Percentiles rank a stretch among this genome's conserved stretches.
phyloP scores from a whole-genome alignment of 192 early-diverging fungal genomes.

The Gamsiella multidivaricata region DNA sequence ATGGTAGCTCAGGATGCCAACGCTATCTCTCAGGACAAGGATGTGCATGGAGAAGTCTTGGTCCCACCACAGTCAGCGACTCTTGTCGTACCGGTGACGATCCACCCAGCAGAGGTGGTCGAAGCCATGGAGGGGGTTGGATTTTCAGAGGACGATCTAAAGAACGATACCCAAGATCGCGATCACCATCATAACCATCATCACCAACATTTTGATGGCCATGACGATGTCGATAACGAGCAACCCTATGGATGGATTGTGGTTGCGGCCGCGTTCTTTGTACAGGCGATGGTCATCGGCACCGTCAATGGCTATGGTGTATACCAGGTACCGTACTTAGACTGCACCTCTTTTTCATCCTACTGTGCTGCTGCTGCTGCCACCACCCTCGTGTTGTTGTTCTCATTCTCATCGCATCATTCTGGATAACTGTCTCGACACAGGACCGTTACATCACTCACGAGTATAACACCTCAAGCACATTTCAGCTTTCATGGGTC shows the following conservation, averaged over 20 bases:
- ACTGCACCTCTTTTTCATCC: not conserved
- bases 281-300: conserved; percentile 64
- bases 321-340: conserved; percentile 49
- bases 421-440: too few species aligned
- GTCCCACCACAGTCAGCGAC: too few species aligned
- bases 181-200: not conserved
- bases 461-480: conserved; percentile 47
- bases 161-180: not conserved
- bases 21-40: too few species aligned
- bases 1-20: not conserved
- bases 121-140: not conserved
- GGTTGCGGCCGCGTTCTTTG: conserved; percentile 59
- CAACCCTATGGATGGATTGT: conserved; percentile 63
- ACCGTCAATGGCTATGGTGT: conserved; percentile 66
- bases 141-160: not conserved
- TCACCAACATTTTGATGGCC: conserved; percentile 5
- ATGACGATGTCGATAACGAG: conserved; percentile 29
- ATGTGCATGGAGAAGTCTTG: too few species aligned
- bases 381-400: too few species aligned
- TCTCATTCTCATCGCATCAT: too few species aligned
- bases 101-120: not conserved
- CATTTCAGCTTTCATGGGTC: conserved; percentile 62
- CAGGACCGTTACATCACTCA: conserved; percentile 42
- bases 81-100: not conserved
- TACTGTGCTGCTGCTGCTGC: too few species aligned